These are phyloP conservation scores for Cyberlindnera xishuangbannaensis DNA, from an alignment of 805 yeast genomes.

Conservation along the genomic window DNA sequence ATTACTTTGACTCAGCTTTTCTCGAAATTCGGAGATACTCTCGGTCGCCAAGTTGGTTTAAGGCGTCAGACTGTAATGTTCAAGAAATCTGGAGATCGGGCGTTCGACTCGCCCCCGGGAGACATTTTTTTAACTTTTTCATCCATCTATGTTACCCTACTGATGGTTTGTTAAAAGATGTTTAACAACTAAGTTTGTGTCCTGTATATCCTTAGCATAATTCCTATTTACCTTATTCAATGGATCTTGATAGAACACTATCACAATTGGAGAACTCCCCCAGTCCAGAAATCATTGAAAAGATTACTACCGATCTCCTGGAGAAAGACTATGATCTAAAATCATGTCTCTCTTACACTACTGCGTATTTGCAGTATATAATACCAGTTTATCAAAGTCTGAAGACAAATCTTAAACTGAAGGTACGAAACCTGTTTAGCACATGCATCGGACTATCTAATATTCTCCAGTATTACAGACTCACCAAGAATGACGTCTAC, in stretches of 20 bases:
- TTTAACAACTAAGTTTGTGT: neutral
- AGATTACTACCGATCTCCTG: conserved; percentile 8
- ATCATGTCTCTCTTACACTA: conserved; percentile 12
- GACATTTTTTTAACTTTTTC: conserved; percentile 18
- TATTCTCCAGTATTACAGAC: conserved; percentile 15
- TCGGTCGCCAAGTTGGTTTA: conserved; percentile 42
- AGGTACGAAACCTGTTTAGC: conserved; percentile 16
- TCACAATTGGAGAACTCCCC: conserved; percentile 12
- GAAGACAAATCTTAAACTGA: conserved; percentile 5
- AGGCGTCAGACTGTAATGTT: conserved; percentile 40
- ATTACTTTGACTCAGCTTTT: neutral
- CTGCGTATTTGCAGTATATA: conserved; percentile 16
- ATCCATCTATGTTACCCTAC: neutral
- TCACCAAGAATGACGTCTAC: conserved; percentile 20
- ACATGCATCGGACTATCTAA: conserved; percentile 17
- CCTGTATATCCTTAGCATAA: too few relatives aligned
- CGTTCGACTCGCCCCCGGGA: conserved; percentile 48
- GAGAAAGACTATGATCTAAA: conserved; percentile 7
- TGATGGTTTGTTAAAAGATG: neutral
- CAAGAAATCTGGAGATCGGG: conserved; percentile 42
- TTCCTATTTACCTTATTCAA: too few relatives aligned
- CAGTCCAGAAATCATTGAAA: conserved; percentile 9
- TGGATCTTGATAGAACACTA: conserved; percentile 1
- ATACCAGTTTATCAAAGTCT: conserved; percentile 22
- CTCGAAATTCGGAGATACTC: conserved; percentile 25